Percentiles rank a stretch among this genome's conserved stretches.
These are phyloP conservation scores for Pleurotus sapidus DNA, from an alignment of 768 basidiomycete species.

Conservation along the genomic window DNA sequence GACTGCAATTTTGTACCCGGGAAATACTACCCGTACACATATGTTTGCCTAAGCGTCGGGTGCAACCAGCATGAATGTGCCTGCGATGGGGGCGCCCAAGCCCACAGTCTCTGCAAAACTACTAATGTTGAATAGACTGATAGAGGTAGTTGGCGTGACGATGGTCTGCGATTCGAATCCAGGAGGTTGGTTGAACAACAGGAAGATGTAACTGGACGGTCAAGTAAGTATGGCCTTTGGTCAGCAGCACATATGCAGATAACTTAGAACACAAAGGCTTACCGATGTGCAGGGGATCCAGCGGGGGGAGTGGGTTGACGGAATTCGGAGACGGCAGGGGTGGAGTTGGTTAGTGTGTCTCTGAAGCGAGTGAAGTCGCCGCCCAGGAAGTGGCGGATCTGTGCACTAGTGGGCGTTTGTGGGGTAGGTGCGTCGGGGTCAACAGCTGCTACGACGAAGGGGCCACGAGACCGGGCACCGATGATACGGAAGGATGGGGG, in stretches of 20 bases:
- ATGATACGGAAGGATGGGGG: conserved; percentile 31
- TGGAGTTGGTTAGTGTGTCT: conserved; percentile 28
- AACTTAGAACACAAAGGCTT: background rate
- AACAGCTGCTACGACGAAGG: conserved; percentile 44
- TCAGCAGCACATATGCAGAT: background rate
- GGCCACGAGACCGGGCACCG: conserved; percentile 26
- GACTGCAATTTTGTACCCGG: too few species aligned
- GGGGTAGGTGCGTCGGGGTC: conserved; percentile 56
- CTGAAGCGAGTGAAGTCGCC: conserved; percentile 30
- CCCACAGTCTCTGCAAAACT: conserved; percentile 36
- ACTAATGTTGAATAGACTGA: conserved; percentile 39
- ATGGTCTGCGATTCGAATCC: conserved; percentile 38
- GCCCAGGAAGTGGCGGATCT: conserved; percentile 48
- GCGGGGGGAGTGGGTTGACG: conserved; percentile 39
- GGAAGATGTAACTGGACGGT: conserved; percentile 39
- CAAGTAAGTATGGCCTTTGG: background rate
- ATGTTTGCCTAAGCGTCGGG: conserved; percentile 16
- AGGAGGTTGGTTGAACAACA: conserved; percentile 41
- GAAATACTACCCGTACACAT: too few species aligned
- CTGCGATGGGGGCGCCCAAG: conserved; percentile 43
- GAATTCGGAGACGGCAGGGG: conserved; percentile 40
- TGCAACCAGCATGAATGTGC: conserved; percentile 45
- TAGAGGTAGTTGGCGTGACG: conserved; percentile 31
- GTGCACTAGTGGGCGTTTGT: conserved; percentile 34
- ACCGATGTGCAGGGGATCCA: conserved; percentile 42